Base-by-base conservation (phyloP, 2,329 filamentous ascomycete genomes). In the Fusarium concolor region DNA sequence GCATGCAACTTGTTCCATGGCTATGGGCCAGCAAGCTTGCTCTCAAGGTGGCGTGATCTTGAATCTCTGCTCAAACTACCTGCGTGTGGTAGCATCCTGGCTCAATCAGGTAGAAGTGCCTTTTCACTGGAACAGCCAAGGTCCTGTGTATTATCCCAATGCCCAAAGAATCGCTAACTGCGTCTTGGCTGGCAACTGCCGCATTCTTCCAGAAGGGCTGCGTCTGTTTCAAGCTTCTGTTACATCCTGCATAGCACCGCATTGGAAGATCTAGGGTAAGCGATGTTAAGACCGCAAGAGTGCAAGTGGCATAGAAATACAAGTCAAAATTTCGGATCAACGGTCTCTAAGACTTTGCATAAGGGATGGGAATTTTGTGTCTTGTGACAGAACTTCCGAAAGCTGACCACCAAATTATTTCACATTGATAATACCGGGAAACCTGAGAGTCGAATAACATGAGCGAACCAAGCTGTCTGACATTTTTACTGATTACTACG, bases 11-110 rank as follows among this genome's bases (percentile, higher is more conserved):
- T 31, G 17, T 22, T 43, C 47, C 47, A 43, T 29, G 35, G 26
- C 15, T 14, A 29, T 43, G 47, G 35, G 37, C 24, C 35, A 17
- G 35, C 22, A 43, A 50, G 28, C 38, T 51, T 61, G 53, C 31
- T 43, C 56, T n/a, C 37, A 18, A 33, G 18, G 50, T 62, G 56
- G 56, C 5, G 38, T 44, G 22, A 62, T 39, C 18, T 35, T 41
- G 24, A 18, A 33, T 24, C 45, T 43, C 18, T 29, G 42, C 31
- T 38, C 12, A 49, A n/a, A 29, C n/a, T 31, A 29, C 22, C 6
- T 24, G 22, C 11, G 35, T 31, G 42, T 43, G 35, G 47, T 43
- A 43, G 20, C 18, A 51, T 26, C 43, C 15, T 26, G 42, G 15
- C 26, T 22, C 15, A 38, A n/a, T 31, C 18, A 7, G 29, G 35